Percentiles rank a stretch among this genome's conserved stretches.
These are phyloP conservation scores for Nematocida minor DNA, from an alignment of 371 early-diverging fungal genomes.

Conservation along the genomic window DNA sequence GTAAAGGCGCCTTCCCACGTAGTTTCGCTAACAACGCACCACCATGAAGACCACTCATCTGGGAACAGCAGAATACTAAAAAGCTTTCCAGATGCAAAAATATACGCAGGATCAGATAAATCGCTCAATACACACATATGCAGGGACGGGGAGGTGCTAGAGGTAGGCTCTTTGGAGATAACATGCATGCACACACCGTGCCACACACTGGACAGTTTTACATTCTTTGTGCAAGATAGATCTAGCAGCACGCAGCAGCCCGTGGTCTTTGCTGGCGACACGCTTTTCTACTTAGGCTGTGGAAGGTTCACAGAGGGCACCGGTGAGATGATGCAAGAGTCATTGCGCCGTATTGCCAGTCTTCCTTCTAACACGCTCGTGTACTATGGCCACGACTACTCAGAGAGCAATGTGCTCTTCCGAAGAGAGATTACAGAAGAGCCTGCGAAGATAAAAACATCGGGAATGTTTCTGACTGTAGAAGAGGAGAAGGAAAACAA, in stretches of 20 bases:
- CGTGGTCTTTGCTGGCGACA: conserved; percentile 61
- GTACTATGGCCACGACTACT: conserved; percentile 65
- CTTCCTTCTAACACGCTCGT: conserved; percentile 37
- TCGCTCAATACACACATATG: neutral
- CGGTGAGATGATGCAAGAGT: conserved; percentile 52
- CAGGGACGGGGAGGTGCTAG: conserved; percentile 23
- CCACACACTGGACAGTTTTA: conserved; percentile 60
- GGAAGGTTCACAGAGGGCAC: conserved; percentile 64
- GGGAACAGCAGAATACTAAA: conserved; percentile 54
- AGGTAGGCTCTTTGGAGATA: conserved; percentile 23
- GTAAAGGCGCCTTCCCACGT: neutral
- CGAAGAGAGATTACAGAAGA: neutral
- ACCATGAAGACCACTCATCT: conserved; percentile 59
- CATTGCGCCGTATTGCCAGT: conserved; percentile 37
- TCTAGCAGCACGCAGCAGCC: neutral
- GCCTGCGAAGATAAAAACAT: neutral
- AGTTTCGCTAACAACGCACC: conserved; percentile 61
- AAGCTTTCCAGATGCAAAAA: conserved; percentile 24
- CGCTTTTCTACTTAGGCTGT: conserved; percentile 63
- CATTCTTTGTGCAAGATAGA: conserved; percentile 37
- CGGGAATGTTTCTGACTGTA: conserved; percentile 47
- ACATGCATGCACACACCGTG: conserved; percentile 56
- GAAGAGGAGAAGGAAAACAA: conserved; percentile 54
- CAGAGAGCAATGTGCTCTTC: conserved; percentile 53
- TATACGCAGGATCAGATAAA: conserved; percentile 28